phyloP scores from a whole-genome alignment of 2,329 filamentous ascomycete genomes.

The Aspergillus glaucus region DNA sequence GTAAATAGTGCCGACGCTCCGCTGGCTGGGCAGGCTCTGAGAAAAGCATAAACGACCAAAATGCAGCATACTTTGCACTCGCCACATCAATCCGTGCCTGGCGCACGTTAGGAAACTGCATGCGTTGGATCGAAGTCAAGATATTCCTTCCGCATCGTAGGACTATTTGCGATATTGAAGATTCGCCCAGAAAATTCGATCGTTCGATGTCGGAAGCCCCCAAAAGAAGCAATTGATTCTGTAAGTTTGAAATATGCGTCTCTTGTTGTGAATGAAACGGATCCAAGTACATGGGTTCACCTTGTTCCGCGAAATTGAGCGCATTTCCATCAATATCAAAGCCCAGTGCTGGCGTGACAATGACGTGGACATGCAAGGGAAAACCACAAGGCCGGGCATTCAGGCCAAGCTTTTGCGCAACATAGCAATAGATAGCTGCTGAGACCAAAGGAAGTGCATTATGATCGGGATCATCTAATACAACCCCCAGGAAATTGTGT shows the following conservation, averaged over 20 bases:
- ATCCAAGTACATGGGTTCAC: slow-evolving; percentile 70
- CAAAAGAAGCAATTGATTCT: slow-evolving; percentile 52
- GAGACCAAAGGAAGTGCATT: slow-evolving; percentile 82
- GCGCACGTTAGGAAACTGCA: slow-evolving; percentile 23
- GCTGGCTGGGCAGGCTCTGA: slow-evolving; percentile 33
- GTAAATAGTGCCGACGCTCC: slow-evolving; percentile 57
- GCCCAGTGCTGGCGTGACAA: slow-evolving; percentile 59
- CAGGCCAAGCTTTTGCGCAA: slow-evolving; percentile 69
- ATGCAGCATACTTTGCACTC: slow-evolving; percentile 62
- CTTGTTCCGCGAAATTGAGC: slow-evolving; percentile 12
- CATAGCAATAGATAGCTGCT: slow-evolving; percentile 74
- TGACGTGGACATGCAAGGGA: slow-evolving; percentile 77
- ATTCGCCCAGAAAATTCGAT: slow-evolving; percentile 56
- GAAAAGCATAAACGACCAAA: slow-evolving; percentile 64
- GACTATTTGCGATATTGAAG: slow-evolving; percentile 61
- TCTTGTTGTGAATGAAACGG: slow-evolving; percentile 68
- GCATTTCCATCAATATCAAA: slow-evolving; percentile 53
- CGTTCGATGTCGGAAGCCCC: slow-evolving; percentile 35
- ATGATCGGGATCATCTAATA: slow-evolving; percentile 64
- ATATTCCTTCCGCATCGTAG: slow-evolving; percentile 77
- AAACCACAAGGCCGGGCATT: slow-evolving; percentile 73
- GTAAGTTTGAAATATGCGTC: slow-evolving; percentile 55
- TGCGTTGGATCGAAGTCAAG: slow-evolving; percentile 60
- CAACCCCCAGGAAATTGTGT: slow-evolving; percentile 83
- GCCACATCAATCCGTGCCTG: slow-evolving; percentile 48